Evolutionary conservation across 2,329 filamentous ascomycete genomes (phyloP).

Genomic region (Alternaria sp.): DNA sequence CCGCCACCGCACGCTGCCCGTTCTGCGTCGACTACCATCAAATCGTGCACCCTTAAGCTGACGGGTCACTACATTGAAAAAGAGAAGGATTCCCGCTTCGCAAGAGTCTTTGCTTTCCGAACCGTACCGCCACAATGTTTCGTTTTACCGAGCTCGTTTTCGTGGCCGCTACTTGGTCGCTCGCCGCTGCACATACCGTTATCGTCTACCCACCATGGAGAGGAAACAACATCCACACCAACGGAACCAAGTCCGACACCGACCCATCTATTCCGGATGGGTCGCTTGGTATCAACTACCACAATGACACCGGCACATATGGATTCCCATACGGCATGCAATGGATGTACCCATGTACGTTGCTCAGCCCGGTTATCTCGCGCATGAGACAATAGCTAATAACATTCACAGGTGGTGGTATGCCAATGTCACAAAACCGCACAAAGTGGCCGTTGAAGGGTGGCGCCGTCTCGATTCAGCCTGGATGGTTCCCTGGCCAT

Average conservation of each 20-base stretch:
- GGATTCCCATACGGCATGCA: conserved; percentile 88
- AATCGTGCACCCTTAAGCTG: conserved; percentile 14
- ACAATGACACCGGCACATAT: conserved; percentile 58
- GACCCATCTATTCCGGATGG: conserved; percentile 47
- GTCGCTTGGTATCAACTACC: conserved; percentile 57
- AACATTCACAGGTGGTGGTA: conserved; percentile 76
- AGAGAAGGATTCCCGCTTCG: conserved; percentile 16
- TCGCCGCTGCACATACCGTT: conserved; percentile 76
- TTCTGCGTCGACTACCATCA: conserved; percentile 24
- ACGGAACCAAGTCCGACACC: conserved; percentile 64
- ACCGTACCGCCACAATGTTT: conserved; percentile 39
- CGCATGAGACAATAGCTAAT: conserved; percentile 17
- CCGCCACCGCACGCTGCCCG: conserved; percentile 40
- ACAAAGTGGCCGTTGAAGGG: conserved; percentile 91
- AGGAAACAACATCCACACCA: conserved; percentile 85
- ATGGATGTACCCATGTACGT: conserved; percentile 93
- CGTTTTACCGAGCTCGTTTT: conserved; percentile 45
- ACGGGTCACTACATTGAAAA: conserved; percentile 15
- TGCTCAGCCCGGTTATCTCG: background rate
- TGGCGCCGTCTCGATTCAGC: conserved; percentile 88
- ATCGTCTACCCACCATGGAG: conserved; percentile 87
- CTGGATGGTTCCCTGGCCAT: conserved; percentile 96
- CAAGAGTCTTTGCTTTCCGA: background rate
- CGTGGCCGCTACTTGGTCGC: conserved; percentile 47
- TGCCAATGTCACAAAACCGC: conserved; percentile 78